Evolutionary conservation across 148 eudicot genomes (phyloP).

Genomic region (Polygonum maritimum): DNA sequence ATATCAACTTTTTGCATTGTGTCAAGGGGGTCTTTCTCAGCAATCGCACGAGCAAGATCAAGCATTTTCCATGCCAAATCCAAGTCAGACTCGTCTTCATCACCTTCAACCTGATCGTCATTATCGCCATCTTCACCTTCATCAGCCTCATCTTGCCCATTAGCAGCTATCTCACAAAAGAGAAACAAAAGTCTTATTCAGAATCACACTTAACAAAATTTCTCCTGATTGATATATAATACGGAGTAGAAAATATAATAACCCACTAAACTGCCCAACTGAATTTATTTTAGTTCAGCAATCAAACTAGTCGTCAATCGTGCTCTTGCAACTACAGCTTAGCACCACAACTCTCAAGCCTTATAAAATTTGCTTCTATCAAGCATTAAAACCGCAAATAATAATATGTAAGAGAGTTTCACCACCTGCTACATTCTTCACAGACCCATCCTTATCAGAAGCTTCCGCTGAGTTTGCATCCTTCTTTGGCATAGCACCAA

Average conservation of each 20-base stretch:
- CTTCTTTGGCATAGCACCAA: constrained; percentile 72
- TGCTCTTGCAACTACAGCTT: neutral
- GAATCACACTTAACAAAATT: neutral
- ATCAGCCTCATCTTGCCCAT: constrained; percentile 37
- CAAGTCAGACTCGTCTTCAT: constrained; percentile 93
- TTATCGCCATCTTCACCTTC: constrained; percentile 59
- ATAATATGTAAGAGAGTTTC: constrained; percentile 23
- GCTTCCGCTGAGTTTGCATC: constrained; percentile 46
- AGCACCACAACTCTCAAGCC: neutral
- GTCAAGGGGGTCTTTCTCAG: constrained; percentile 57
- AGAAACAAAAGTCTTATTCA: neutral
- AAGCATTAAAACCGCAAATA: neutral
- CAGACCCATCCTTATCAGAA: constrained; percentile 39
- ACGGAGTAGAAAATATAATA: neutral
- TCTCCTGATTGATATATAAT: neutral
- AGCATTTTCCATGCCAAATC: constrained; percentile 97
- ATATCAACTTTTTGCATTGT: constrained; percentile 84
- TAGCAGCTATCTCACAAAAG: constrained; percentile 10
- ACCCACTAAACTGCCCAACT: neutral
- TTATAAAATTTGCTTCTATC: neutral
- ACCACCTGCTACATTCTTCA: constrained; percentile 22
- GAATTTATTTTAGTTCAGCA: neutral
- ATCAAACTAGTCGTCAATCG: neutral
- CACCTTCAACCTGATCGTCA: constrained; percentile 61
- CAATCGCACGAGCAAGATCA: constrained; percentile 92